These are phyloP conservation scores for Alnus glutinosa DNA, from an alignment of 306 rosid genomes.

Conservation along the genomic window DNA sequence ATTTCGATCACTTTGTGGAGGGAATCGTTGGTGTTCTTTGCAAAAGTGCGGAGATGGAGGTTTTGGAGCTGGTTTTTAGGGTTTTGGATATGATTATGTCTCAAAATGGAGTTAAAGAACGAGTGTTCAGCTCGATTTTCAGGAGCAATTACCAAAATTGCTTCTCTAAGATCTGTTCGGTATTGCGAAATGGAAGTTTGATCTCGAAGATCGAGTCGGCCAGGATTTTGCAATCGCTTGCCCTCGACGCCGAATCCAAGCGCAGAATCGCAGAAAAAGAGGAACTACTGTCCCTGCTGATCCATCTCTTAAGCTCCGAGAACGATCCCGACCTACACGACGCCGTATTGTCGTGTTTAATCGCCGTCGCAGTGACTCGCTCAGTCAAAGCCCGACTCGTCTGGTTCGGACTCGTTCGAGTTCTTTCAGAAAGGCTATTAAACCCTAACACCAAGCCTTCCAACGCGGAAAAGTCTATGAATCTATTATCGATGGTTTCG, in stretches of 20 bases:
- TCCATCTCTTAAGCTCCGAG: slow-evolving; percentile 17
- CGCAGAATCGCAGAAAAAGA: slow-evolving; percentile 38
- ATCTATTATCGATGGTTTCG: slow-evolving; percentile 33
- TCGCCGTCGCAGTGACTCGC: slow-evolving; percentile 35
- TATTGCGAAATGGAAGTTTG: slow-evolving; percentile 34
- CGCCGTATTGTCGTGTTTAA: slow-evolving; percentile 40
- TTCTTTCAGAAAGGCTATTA: slow-evolving; percentile 24
- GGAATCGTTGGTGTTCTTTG: slow-evolving; percentile 32
- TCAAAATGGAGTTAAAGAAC: slow-evolving; percentile 25
- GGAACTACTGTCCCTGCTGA: slow-evolving; percentile 27
- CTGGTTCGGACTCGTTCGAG: slow-evolving; percentile 32
- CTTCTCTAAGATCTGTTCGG: slow-evolving; percentile 26
- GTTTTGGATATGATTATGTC: slow-evolving; percentile 35
- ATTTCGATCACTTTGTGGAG: slow-evolving; percentile 37
- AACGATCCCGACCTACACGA: slow-evolving; percentile 22
- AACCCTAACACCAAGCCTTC: slow-evolving; percentile 6
- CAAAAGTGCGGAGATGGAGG: slow-evolving; percentile 18
- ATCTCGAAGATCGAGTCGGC: slow-evolving; percentile 41
- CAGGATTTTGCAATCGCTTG: slow-evolving; percentile 39
- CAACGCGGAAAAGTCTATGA: slow-evolving; percentile 33
- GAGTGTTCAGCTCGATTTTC: slow-evolving; percentile 17
- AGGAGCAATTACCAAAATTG: slow-evolving; percentile 28
- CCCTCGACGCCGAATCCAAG: slow-evolving; percentile 39
- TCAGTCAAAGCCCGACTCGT: slow-evolving; percentile 43
- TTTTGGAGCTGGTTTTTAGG: slow-evolving; percentile 27